Evolutionary conservation across 2,329 filamentous ascomycete genomes (phyloP).

Genomic region (Rhynchosporium graminicola): DNA sequence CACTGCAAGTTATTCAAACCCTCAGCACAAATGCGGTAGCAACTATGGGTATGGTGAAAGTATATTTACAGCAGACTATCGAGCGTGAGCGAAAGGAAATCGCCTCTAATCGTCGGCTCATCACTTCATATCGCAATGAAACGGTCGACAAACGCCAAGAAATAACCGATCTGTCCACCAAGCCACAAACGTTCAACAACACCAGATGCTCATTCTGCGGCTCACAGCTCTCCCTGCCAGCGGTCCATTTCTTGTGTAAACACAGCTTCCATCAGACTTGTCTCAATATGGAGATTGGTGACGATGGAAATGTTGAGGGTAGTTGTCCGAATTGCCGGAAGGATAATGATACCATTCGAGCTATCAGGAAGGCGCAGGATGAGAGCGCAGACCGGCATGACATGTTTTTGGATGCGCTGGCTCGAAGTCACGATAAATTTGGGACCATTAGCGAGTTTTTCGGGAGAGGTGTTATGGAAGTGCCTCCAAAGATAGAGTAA

Average conservation of each 20-base stretch:
- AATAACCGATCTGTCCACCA: conserved; percentile 72
- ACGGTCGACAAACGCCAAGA: conserved; percentile 79
- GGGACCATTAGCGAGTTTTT: conserved; percentile 94
- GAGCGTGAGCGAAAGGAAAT: conserved; percentile 88
- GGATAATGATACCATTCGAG: conserved; percentile 84
- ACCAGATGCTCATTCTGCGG: conserved; percentile 84
- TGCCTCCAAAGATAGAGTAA: conserved; percentile 25
- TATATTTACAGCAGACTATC: conserved; percentile 86
- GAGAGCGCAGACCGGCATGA: conserved; percentile 88
- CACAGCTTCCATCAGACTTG: conserved; percentile 96
- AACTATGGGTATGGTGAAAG: conserved; percentile 96
- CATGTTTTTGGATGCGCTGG: conserved; percentile 79
- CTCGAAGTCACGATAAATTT: conserved; percentile 78
- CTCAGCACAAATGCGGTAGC: conserved; percentile 78
- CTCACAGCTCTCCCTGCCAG: conserved; percentile 74
- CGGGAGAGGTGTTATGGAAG: conserved; percentile 85
- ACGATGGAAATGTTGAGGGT: conserved; percentile 59
- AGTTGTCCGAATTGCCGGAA: conserved; percentile 86
- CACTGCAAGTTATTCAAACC: conserved; percentile 93
- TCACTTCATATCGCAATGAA: conserved; percentile 79
- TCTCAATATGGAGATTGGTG: conserved; percentile 56
- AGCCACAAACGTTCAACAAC: conserved; percentile 87
- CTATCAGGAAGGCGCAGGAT: conserved; percentile 81
- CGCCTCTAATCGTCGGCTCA: conserved; percentile 73
- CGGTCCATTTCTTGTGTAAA: conserved; percentile 95